Evolutionary conservation across 495 filamentous ascomycete species (phyloP), one percentile per base, ranked within the genome.

Genomic region (Aspergillus wentii): DNA sequence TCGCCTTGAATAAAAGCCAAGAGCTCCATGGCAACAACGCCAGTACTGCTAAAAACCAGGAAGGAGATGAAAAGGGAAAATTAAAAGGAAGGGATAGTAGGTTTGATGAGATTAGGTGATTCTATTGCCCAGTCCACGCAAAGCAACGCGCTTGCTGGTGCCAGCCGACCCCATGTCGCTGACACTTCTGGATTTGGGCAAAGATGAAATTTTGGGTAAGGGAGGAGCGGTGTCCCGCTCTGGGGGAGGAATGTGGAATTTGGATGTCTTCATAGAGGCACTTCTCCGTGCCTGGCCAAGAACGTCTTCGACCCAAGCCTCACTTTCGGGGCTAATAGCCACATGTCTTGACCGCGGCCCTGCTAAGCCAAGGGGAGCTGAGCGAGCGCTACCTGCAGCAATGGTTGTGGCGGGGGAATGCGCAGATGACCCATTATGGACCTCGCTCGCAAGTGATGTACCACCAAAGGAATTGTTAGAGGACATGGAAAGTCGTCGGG

Each of bases 251-350:
- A 49, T 30, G 9, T 32, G 31, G 22, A 26, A 41, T 14, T 40
- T 47, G 20, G 45, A 42, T 15, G 61, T 52, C 21, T 54, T 51
- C 13, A 57, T 34, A 10, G 66, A 63, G 9, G 61, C 60, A 17
- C 64, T 65, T 16, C 57, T 38, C 18, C 67, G 62, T 2, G 67
- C 64, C 44, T 69, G 63, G 13, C 66, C 59, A 22, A 71, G 50
- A 2, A 71, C 67, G 33, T 64, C 60, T 43, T 64, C 64, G 1
- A 71, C 71, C 72, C 71, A 74, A 2, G 71, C 71, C 54, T 76
- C 71, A 37, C 70, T 71, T 17, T 70, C 61, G 0, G 71, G 67
- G 17, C 57, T 69, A 49, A 76, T 72, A 14, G 66, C 65, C 16
- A 62, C 48, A 9, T 66, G 61, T 30, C 63, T 57, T 3, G 63